A percentile compares a stretch with the other conserved stretches of the same genome.
Conservation (phyloP, 2,329 filamentous ascomycete species). For the Fusarium dimerum region DNA sequence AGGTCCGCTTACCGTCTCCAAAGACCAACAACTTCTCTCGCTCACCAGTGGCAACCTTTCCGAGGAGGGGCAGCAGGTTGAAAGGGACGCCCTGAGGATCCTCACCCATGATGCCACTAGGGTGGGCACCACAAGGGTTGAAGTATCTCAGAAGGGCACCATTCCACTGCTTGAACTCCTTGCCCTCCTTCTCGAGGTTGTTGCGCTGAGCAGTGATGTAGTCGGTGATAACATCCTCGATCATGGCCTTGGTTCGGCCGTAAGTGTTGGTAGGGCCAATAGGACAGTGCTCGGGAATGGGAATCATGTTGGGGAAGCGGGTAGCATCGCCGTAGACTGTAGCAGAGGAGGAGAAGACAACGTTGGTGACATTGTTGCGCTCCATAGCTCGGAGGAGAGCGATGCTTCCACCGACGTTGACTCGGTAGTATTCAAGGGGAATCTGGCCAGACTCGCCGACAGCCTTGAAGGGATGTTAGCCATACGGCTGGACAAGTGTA, state of each 20-base stretch:
- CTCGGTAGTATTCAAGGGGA: slow-evolving; percentile 94
- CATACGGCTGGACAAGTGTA: neutral
- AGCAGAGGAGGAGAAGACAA: slow-evolving; percentile 97
- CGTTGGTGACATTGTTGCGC: slow-evolving; percentile 88
- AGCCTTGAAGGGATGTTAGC: slow-evolving; percentile 57
- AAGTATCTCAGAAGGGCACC: slow-evolving; percentile 93
- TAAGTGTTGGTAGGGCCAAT: slow-evolving; percentile 97
- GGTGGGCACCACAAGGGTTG: slow-evolving; percentile 94
- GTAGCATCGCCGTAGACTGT: slow-evolving; percentile 99
- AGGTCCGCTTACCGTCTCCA: slow-evolving; percentile 72
- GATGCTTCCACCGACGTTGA: slow-evolving; percentile 94
- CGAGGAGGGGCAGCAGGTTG: slow-evolving; percentile 91
- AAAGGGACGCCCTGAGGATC: slow-evolving; percentile 94
- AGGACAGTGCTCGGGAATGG: slow-evolving; percentile 95
- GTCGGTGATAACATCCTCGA: slow-evolving; percentile 91
- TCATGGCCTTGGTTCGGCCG: slow-evolving; percentile 91
- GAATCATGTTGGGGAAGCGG: slow-evolving; percentile 96
- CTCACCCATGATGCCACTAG: slow-evolving; percentile 96
- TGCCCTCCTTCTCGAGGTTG: slow-evolving; percentile 77
- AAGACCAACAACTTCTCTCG: slow-evolving; percentile 93
- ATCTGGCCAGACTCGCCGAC: slow-evolving; percentile 94
- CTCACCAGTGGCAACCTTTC: slow-evolving; percentile 94
- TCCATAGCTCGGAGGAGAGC: slow-evolving; percentile 84
- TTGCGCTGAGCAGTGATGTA: slow-evolving; percentile 83
- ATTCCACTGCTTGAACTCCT: slow-evolving; percentile 83